These are phyloP conservation scores for Didymella arachidicola DNA, from an alignment of 2,329 filamentous ascomycete species.

Conservation along the genomic window DNA sequence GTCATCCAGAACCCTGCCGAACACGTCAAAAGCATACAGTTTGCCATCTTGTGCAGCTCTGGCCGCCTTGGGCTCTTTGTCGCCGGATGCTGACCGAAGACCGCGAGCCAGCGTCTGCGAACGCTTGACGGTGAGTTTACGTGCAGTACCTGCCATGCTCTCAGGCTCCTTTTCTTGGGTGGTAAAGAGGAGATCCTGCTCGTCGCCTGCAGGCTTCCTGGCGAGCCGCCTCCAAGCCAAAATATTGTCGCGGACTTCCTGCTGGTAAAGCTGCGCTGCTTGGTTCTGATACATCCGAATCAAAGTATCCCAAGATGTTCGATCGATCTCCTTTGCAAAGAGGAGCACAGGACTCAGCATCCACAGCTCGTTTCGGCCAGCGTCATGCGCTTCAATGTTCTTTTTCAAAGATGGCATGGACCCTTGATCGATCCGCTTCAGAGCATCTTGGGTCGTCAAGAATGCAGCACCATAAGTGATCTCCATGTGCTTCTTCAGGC, in stretches of 20 bases:
- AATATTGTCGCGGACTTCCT: constrained; percentile 80
- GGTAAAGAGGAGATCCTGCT: constrained; percentile 86
- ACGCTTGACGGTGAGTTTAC: constrained; percentile 92
- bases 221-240: constrained; percentile 81
- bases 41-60: constrained; percentile 68
- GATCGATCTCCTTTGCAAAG: constrained; percentile 85
- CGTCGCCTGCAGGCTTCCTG: constrained; percentile 77
- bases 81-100: constrained; percentile 72
- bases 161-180: constrained; percentile 89
- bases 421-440: constrained; percentile 59
- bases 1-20: constrained; percentile 80
- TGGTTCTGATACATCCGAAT: constrained; percentile 82
- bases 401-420: constrained; percentile 64
- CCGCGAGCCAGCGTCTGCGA: constrained; percentile 84
- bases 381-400: constrained; percentile 72
- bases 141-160: constrained; percentile 69
- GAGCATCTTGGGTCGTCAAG: constrained; percentile 70
- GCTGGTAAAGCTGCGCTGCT: constrained; percentile 78
- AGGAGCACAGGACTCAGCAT: constrained; percentile 86
- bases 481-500: constrained; percentile 82
- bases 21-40: constrained; percentile 80
- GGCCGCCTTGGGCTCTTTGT: constrained; percentile 64
- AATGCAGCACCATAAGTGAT: constrained; percentile 80
- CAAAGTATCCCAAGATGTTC: constrained; percentile 79
- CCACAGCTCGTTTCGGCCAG: constrained; percentile 79